These are phyloP conservation scores for Tolypocladium capitatum DNA, from an alignment of 2,329 filamentous ascomycete species.

Conservation along the genomic window DNA sequence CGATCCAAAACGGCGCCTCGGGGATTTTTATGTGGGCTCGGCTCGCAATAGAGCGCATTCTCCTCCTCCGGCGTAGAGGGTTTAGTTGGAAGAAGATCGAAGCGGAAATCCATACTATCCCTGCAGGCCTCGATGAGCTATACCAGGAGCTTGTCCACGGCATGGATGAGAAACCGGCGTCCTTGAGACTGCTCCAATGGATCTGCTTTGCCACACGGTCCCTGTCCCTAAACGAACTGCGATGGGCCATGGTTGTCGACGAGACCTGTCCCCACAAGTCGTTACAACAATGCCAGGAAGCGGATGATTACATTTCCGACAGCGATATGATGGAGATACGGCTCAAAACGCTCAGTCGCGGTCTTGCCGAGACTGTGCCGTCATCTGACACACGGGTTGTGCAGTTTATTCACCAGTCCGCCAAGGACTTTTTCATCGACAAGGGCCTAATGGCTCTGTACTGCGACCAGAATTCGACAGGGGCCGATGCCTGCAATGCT, in stretches of 20 bases:
- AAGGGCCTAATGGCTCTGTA: slow-evolving; percentile 5
- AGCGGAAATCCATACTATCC: slow-evolving; percentile 7
- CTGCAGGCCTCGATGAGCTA: slow-evolving; percentile 11
- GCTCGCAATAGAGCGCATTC: slow-evolving; percentile 13
- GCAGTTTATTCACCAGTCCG: slow-evolving; percentile 22
- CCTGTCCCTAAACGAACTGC: slow-evolving; percentile 13
- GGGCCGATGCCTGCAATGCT: not conserved
- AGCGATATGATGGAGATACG: slow-evolving; percentile 4
- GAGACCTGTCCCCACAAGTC: slow-evolving; percentile 7
- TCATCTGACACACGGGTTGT: slow-evolving; percentile 4
- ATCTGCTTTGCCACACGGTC: slow-evolving; percentile 16
- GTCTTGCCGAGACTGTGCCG: slow-evolving; percentile 13
- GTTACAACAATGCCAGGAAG: slow-evolving; percentile 7
- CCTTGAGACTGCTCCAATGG: slow-evolving; percentile 18
- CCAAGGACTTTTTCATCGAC: slow-evolving; percentile 18
- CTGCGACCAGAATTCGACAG: too few species aligned
- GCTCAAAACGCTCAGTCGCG: slow-evolving; percentile 12
- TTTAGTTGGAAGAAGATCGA: slow-evolving; percentile 7
- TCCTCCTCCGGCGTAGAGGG: slow-evolving; percentile 6
- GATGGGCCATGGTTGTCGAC: slow-evolving; percentile 17
- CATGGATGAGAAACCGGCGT: slow-evolving; percentile 5
- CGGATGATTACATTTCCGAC: slow-evolving; percentile 7
- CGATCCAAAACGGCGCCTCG: slow-evolving; percentile 5
- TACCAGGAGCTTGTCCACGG: slow-evolving; percentile 11
- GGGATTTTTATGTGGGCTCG: slow-evolving; percentile 24